phyloP scores from a whole-genome alignment of 2,329 filamentous ascomycete genomes.

The Pseudopithomyces chartarum region DNA sequence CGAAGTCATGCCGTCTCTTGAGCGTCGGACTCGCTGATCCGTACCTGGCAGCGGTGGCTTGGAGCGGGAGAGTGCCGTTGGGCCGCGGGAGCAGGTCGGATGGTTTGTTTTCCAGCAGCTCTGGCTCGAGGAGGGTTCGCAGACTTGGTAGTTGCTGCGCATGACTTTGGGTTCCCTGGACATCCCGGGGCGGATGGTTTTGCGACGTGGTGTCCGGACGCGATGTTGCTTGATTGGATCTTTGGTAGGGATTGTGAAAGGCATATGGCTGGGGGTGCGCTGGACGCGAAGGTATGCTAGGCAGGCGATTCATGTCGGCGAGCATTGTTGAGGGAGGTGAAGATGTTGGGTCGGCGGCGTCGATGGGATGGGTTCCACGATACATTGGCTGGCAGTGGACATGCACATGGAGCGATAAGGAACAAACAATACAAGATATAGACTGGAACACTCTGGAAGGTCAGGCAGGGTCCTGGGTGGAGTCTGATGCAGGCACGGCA shows the following conservation, averaged over 20 bases:
- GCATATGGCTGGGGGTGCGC: constrained; percentile 30
- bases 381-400: constrained; percentile 36
- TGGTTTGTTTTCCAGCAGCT: constrained; percentile 40
- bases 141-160: constrained; percentile 44
- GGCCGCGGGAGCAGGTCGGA: constrained; percentile 30
- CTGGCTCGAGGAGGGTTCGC: constrained; percentile 43
- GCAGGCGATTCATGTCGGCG: constrained; percentile 80
- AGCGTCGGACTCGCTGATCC: constrained; percentile 40
- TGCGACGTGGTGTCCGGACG: constrained; percentile 35
- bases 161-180: constrained; percentile 31
- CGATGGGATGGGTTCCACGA: constrained; percentile 38
- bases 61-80: constrained; percentile 22
- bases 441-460: constrained; percentile 28
- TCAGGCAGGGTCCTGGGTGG: constrained; percentile 32
- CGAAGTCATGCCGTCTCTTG: constrained; percentile 44
- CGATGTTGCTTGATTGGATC: constrained; percentile 30
- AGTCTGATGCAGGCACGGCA: constrained; percentile 39
- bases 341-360: constrained; percentile 30
- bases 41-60: constrained; percentile 29
- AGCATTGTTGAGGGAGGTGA: constrained; percentile 36
- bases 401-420: constrained; percentile 39
- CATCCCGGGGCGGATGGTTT: constrained; percentile 31
- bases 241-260: constrained; percentile 35
- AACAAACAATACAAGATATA: constrained; percentile 37
- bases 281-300: constrained; percentile 82